Evolutionary conservation across 805 yeast genomes (phyloP), one percentile per base, ranked within the genome.

Genomic region (Sugiyamaella floridensis): DNA sequence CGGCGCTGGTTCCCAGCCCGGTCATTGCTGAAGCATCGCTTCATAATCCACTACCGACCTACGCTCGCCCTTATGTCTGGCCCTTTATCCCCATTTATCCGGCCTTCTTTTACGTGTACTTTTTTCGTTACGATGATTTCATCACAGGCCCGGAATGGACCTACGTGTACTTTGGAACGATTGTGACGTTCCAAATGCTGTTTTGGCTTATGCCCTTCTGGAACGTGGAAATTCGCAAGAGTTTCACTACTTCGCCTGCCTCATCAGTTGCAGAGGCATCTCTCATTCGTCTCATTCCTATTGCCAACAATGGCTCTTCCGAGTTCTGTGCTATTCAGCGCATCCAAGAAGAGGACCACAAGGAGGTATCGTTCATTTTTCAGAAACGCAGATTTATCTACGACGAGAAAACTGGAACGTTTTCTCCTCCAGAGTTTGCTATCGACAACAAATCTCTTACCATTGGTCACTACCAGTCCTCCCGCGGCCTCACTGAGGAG

Each of bases 71-170:
- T 4, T 90, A 87, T 63, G 83, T 85, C 20, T 80, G 86, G 76
- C 96, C 96, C 9, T 68, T 85, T 54, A 32, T 56, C 20, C 43
- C 51, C 32, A 69, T 88, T 45, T 92, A 92, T 66, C 96, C 96
- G 5, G 64, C 77, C 16, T 87, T 86, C 67, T 71, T 73, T 50
- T 81, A 85, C 62, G 67, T 87, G 41, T 92, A 86, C 67, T 62
- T 68, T 54, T 71, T 72, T 55, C 80, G 83, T 53, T 92, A 92
- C 68, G 98, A 92, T 53, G 74, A 71, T 53, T 87, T 87, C 66
- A 85, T 92, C 63, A 85, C 78, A 45, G 97, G 97, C 22, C 78
- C 85, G 45, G 99, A 92, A 71, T 93, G 99, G 98, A 93, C 98
- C 0, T 88, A 87, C 67, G 93, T 92, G 40, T 90, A 81, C 63